Evolutionary conservation across 2,329 filamentous ascomycete genomes (phyloP).

Genomic region (Neofusicoccum sp.): DNA sequence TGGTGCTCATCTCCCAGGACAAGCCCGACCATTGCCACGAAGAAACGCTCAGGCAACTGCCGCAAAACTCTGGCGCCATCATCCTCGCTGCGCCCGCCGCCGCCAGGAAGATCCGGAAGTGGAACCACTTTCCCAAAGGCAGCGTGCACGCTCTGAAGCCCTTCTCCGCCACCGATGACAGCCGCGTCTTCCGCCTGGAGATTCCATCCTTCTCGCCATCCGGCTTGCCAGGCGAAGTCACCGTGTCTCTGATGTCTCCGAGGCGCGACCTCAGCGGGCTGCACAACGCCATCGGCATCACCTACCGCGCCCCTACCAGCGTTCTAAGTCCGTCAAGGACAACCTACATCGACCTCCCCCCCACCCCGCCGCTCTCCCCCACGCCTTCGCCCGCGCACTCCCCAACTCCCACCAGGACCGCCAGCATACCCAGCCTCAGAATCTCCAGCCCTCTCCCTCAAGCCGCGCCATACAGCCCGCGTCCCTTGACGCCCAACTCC

Average conservation of each 20-base stretch:
- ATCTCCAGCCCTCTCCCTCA: conserved; percentile 1
- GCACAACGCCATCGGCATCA: conserved; percentile 69
- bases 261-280: conserved; percentile 60
- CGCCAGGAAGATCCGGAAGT: conserved; percentile 63
- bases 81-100: conserved; percentile 66
- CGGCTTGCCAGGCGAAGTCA: conserved; percentile 65
- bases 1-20: conserved; percentile 60
- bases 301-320: conserved; percentile 60
- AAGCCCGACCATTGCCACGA: conserved; percentile 71
- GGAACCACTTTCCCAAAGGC: conserved; percentile 65
- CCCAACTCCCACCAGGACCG: conserved; percentile 30
- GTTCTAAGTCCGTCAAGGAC: conserved; percentile 29
- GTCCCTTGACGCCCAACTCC: conserved; percentile 21
- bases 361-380: conserved; percentile 17
- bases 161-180: conserved; percentile 6
- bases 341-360: conserved; percentile 14
- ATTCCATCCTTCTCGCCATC: conserved; percentile 54
- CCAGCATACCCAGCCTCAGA: conserved; percentile 24
- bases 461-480: neutral
- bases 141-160: conserved; percentile 44
- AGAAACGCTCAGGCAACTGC: conserved; percentile 64
- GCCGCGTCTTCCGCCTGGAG: conserved; percentile 46
- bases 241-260: conserved; percentile 64
- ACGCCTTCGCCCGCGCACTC: neutral
- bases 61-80: conserved; percentile 54